Conservation (phyloP, 78 protist species). For the Dictyostelium intermedium region DNA sequence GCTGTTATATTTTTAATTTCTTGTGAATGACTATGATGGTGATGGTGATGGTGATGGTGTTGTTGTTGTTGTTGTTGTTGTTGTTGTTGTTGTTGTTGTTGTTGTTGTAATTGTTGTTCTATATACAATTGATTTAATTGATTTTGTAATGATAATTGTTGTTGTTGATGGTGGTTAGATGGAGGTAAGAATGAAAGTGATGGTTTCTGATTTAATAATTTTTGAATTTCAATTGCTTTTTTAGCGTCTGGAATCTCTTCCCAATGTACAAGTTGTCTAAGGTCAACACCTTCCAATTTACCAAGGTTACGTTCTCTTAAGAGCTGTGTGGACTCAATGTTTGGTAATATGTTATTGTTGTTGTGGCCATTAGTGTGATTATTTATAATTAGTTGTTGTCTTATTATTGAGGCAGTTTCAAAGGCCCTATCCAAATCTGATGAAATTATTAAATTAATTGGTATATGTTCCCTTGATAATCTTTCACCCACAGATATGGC, state of each 20-base stretch:
- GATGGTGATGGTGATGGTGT: background rate
- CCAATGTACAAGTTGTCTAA: slow-evolving; percentile 61
- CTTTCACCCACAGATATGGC: slow-evolving; percentile 9
- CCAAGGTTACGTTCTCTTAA: slow-evolving; percentile 72
- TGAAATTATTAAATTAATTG: slow-evolving; percentile 29
- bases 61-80: background rate
- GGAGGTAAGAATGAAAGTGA: background rate
- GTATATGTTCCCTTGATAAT: background rate
- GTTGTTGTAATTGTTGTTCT: background rate
- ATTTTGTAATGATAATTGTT: background rate
- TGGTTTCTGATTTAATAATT: slow-evolving; percentile 15
- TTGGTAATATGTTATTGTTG: background rate
- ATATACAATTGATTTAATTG: background rate
- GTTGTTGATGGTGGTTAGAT: background rate
- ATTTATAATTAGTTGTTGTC: slow-evolving; percentile 2
- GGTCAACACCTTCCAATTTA: slow-evolving; percentile 65
- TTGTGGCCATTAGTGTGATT: background rate
- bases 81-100: background rate
- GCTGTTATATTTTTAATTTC: background rate
- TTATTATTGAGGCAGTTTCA: slow-evolving; percentile 57
- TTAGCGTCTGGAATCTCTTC: slow-evolving; percentile 41
- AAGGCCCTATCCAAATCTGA: slow-evolving; percentile 59
- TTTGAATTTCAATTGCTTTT: slow-evolving; percentile 51
- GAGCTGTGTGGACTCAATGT: slow-evolving; percentile 4
- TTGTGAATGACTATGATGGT: background rate